Base-by-base conservation (phyloP, 495 filamentous ascomycete genomes). In the Podospora pseudopauciseta region DNA sequence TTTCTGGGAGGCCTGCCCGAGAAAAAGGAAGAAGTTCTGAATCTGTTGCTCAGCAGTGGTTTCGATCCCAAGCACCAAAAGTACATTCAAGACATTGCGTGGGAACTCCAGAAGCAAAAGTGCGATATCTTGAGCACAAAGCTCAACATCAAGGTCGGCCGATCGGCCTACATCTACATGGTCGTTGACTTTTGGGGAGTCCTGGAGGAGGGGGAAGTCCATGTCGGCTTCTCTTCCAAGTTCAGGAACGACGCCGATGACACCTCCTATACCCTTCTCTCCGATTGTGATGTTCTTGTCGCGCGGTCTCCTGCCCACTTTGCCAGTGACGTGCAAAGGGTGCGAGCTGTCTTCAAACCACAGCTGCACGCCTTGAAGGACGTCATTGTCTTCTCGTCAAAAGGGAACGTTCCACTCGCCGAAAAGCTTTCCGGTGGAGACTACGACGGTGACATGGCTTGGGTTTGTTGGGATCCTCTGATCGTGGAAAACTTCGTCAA, bases 391-490 rank as follows among this genome's bases (percentile, higher is more conserved):
- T 97, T 99, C 72, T 84, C 95, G 0, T 83, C 84, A 0, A 86
- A 85, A 71, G 94, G 95, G 0, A 63, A 85, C 13, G 83, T 83
- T 23, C 86, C 92, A 0, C 84, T 96, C 0, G 95, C 93, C 0
- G 86, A 88, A 39, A 91, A 92, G 76, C 82, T 97, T 0, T 95
- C 92, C 4, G 95, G 94, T 16, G 95, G 95, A 9, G 95, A 99
- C 77, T 97, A 97, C 75, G 94, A 97, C 68, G 95, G 95, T 0
- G 95, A 99, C 71, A 89, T 84, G 55, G 91, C 88, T 0, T 95
- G 93, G 93, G 81, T 96, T 18, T 97, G 93, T 76, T 97, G 93
- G 94, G 93, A 97, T 67, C 82, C 83, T 2, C 80, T 79, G 0
- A 87, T 97, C 16, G 92, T 96, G 0, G 72, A 84, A 4, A 84